A percentile compares a stretch with the other conserved stretches of the same genome.
These are phyloP conservation scores for Rhizopogon vesiculosus DNA, from an alignment of 768 basidiomycete species.

Conservation along the genomic window DNA sequence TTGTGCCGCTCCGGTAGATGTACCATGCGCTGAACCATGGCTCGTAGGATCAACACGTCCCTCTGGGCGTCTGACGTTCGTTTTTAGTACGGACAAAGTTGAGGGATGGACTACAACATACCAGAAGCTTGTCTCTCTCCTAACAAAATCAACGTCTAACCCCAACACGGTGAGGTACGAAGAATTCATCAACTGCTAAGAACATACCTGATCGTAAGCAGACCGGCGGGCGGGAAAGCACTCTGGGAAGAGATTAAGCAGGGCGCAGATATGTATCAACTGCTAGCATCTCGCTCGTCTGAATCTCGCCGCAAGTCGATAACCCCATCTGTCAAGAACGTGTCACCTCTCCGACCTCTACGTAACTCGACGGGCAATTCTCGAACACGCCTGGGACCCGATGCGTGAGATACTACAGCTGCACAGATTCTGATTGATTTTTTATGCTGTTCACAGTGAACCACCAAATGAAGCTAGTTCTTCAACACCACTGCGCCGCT, in stretches of 20 bases:
- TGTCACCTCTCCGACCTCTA: constrained; percentile 11
- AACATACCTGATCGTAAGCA: constrained; percentile 3
- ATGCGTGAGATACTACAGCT: constrained; percentile 12
- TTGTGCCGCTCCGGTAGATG: not conserved
- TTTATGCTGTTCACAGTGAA: constrained; percentile 9
- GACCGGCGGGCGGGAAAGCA: constrained; percentile 8
- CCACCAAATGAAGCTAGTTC: constrained; percentile 5
- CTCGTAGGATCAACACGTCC: constrained; percentile 13
- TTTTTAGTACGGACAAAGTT: constrained; percentile 15
- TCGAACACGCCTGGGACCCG: constrained; percentile 2
- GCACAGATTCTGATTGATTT: not conserved
- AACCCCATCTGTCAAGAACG: not conserved
- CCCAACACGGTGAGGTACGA: constrained; percentile 12
- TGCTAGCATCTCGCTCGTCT: constrained; percentile 8
- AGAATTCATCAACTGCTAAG: not conserved
- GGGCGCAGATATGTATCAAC: constrained; percentile 13
- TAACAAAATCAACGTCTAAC: not conserved
- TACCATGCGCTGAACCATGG: not conserved
- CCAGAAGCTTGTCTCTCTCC: constrained; percentile 12
- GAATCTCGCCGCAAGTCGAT: not conserved
- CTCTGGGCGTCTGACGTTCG: constrained; percentile 10
- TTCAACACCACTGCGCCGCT: constrained; percentile 25
- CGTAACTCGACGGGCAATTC: constrained; percentile 10
- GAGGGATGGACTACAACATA: constrained; percentile 19
- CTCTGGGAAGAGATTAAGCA: constrained; percentile 12